Evolutionary conservation across 768 basidiomycete species (phyloP).

Genomic region (Amanita jacksonii): DNA sequence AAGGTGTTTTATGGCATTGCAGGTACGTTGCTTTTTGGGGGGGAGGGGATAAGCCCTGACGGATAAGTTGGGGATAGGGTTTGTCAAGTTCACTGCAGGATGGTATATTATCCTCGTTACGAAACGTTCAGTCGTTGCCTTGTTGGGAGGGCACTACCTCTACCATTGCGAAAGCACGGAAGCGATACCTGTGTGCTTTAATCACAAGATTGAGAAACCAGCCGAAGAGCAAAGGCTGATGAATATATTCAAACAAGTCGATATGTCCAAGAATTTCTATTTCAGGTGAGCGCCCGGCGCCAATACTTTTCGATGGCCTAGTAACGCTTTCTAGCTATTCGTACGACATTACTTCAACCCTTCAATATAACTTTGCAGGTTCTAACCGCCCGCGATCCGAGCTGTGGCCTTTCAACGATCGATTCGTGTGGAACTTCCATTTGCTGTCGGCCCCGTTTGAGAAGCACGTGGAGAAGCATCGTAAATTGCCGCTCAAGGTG

Average conservation of each 20-base stretch:
- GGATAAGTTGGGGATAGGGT: slow-evolving; percentile 45
- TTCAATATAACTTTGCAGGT: slow-evolving; percentile 83
- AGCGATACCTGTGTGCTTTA: slow-evolving; percentile 65
- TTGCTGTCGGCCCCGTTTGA: slow-evolving; percentile 39
- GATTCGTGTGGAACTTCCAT: slow-evolving; percentile 94
- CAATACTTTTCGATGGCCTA: too few relatives aligned
- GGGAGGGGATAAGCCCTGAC: not conserved
- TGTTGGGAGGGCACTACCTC: slow-evolving; percentile 91
- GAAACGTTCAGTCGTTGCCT: slow-evolving; percentile 84
- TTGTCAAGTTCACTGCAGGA: slow-evolving; percentile 88
- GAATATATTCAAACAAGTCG: slow-evolving; percentile 91
- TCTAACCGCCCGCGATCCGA: slow-evolving; percentile 33
- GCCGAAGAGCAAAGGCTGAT: slow-evolving; percentile 84
- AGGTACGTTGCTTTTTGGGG: slow-evolving; percentile 32
- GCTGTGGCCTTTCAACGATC: slow-evolving; percentile 68
- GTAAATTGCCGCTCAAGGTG: slow-evolving; percentile 27
- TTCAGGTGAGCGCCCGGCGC: slow-evolving; percentile 90
- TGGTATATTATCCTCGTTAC: slow-evolving; percentile 93
- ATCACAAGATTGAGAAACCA: slow-evolving; percentile 79
- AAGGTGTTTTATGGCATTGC: slow-evolving; percentile 78
- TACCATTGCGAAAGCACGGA: slow-evolving; percentile 94
- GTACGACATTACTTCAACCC: slow-evolving; percentile 92
- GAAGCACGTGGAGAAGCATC: slow-evolving; percentile 2
- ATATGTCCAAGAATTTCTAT: slow-evolving; percentile 99
- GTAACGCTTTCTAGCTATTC: too few relatives aligned